A percentile compares a stretch with the other conserved stretches of the same genome.
These are phyloP conservation scores for Cucurbita pepo DNA, from an alignment of 306 rosid species.

Conservation along the genomic window DNA sequence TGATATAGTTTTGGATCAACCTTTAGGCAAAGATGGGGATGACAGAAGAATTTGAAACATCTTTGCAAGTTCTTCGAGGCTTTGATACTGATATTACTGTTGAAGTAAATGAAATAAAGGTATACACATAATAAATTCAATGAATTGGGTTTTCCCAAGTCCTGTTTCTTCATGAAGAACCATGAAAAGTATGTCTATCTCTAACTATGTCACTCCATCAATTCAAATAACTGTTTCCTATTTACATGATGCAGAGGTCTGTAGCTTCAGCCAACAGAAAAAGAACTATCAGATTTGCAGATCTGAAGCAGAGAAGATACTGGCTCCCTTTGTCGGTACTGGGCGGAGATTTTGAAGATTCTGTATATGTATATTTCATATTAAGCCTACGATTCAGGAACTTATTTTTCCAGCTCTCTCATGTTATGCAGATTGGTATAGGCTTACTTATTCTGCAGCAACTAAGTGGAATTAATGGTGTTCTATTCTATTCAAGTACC, in stretches of 20 bases:
- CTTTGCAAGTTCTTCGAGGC: constrained; percentile 94
- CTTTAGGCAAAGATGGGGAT: constrained; percentile 88
- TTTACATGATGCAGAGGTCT: constrained; percentile 41
- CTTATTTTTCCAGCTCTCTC: constrained; percentile 16
- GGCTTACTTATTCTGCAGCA: constrained; percentile 91
- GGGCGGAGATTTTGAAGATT: constrained; percentile 4
- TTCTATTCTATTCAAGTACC: constrained; percentile 74
- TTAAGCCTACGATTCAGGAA: constrained; percentile 5
- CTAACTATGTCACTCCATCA: neutral
- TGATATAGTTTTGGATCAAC: neutral
- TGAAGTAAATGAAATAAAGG: constrained; percentile 82
- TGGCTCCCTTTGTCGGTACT: constrained; percentile 83
- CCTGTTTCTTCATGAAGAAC: neutral
- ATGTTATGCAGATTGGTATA: constrained; percentile 60
- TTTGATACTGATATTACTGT: constrained; percentile 68
- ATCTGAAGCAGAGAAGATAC: constrained; percentile 70
- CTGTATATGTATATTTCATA: neutral
- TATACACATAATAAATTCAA: neutral
- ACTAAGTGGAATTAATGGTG: constrained; percentile 78
- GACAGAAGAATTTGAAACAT: constrained; percentile 83
- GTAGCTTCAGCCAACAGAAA: constrained; percentile 52
- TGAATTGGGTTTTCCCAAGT: neutral
- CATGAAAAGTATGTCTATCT: neutral
- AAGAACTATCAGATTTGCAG: constrained; percentile 56
- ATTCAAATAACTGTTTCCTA: neutral